Base-by-base conservation (phyloP, 1,284 basidiomycete species). In the Somion occarium region DNA sequence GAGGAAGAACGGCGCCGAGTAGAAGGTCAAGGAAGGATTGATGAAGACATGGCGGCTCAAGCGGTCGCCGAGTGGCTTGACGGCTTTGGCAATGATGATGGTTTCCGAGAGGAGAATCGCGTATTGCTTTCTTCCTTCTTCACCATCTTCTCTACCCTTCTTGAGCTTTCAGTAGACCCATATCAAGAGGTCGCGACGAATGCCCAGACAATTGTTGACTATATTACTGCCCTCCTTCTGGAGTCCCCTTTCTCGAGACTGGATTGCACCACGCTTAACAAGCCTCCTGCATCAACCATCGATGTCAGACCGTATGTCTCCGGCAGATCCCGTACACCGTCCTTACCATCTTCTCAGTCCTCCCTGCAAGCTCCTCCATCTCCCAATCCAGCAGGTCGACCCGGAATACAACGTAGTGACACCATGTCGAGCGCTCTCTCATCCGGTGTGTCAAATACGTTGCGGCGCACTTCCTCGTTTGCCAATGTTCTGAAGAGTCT, bases 81-180 rank as follows among this genome's bases (percentile, higher is more conserved):
- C 48, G 71, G 70, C 1, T 82, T 87, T 61, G 72, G 7, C 39
- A 18, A 9, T 22, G 13, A 15, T 22, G 13, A 15, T 41, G 39
- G 18, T 22, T 67, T 76, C 46, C 77, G 90, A 51, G 86, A 90
- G 58, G 88, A 92, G 63, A 91, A 91, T 62, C 78, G 91, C 18
- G 89, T 93, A 3, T 66, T 95, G 5, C 73, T 98, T 22, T 91
- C 90, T 1, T 92, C 89, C 0, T 93, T 95, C 74, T 93, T 92
- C 75, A 93, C 93, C 23, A 90, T 98, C 59, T 97, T 93, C 63
- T 88, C 89, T 27, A 82, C 90, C 2, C 77, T 99, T 9, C 75
- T 98, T 50, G 95, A 98, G 68, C 76, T 99, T 9, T 93, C 93
- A 1, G 88, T 89, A 9, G 97, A 99, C 63, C 90, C 95, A 0